A percentile compares a stretch with the other conserved stretches of the same genome.
Conservation (phyloP, 2,329 filamentous ascomycete species). For the Sporothrix sp. region DNA sequence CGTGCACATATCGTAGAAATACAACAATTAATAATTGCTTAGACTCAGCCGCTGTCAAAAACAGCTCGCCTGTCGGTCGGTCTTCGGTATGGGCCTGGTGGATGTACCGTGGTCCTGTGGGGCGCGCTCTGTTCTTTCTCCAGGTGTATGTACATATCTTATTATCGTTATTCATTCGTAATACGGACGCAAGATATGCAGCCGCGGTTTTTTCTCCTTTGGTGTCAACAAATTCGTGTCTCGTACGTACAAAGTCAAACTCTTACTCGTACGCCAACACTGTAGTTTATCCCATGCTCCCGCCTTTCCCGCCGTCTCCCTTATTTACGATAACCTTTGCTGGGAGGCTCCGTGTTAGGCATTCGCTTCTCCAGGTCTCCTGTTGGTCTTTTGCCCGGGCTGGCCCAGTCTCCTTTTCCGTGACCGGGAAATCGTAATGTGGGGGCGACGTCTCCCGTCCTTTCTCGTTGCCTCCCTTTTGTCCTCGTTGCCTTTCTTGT, state of each 20-base stretch:
- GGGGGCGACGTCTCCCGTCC: no score
- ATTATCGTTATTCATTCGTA: no score
- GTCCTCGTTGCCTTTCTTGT: background rate
- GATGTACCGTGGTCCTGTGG: background rate
- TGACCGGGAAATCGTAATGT: no score
- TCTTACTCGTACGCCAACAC: no score
- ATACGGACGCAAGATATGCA: no score
- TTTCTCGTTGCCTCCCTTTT: background rate
- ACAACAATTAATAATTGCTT: no score
- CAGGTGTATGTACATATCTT: background rate
- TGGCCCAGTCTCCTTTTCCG: background rate
- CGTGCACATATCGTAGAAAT: no score
- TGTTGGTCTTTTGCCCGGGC: background rate
- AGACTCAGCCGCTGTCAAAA: slow-evolving; percentile 3
- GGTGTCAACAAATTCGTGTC: no score
- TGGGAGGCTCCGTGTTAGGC: background rate
- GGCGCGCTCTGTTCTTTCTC: background rate
- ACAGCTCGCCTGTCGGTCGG: background rate
- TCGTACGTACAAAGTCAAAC: no score
- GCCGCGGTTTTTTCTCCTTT: background rate
- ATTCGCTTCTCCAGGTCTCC: background rate
- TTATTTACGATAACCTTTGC: background rate
- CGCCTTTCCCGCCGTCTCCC: background rate
- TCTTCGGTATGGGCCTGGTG: slow-evolving; percentile 3
- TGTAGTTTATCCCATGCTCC: background rate